phyloP scores from a whole-genome alignment of 371 early-diverging fungal species.

The Rhizomucor pusillus region DNA sequence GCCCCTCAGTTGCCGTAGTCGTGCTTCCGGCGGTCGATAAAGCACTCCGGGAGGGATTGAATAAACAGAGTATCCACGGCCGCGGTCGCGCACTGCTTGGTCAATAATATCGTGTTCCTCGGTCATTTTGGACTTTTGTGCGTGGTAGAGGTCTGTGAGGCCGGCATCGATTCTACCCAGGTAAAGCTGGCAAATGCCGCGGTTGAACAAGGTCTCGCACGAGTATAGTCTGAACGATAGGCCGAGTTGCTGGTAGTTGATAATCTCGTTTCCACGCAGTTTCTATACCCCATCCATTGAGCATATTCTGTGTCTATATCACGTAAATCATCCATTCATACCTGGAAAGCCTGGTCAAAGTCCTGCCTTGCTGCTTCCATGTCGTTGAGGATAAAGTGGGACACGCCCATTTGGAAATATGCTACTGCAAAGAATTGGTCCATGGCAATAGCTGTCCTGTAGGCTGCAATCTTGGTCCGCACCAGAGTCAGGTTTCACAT shows the following conservation, averaged over 20 bases:
- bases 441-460: slow-evolving; percentile 67
- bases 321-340: too few species aligned
- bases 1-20: slow-evolving; percentile 38
- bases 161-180: slow-evolving; percentile 71
- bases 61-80: slow-evolving; percentile 70
- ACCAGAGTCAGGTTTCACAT: not conserved
- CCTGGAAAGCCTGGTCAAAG: slow-evolving; percentile 67
- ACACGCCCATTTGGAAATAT: slow-evolving; percentile 88
- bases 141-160: slow-evolving; percentile 72
- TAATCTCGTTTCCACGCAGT: slow-evolving; percentile 84
- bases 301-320: too few species aligned
- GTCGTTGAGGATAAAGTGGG: slow-evolving; percentile 63
- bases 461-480: slow-evolving; percentile 66
- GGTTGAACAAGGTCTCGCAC: slow-evolving; percentile 88
- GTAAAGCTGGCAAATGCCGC: slow-evolving; percentile 81
- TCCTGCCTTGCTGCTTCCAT: slow-evolving; percentile 68
- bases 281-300: slow-evolving; percentile 35
- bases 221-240: slow-evolving; percentile 82
- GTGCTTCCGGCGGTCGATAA: slow-evolving; percentile 80
- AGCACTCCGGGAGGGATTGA: slow-evolving; percentile 76
- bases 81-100: slow-evolving; percentile 68
- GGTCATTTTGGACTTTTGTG: slow-evolving; percentile 63
- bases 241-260: slow-evolving; percentile 95
- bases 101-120: slow-evolving; percentile 73
- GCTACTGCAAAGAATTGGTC: slow-evolving; percentile 91